Base-by-base conservation (phyloP, 2,329 filamentous ascomycete species). In the Pseudogymnoascus sp. region DNA sequence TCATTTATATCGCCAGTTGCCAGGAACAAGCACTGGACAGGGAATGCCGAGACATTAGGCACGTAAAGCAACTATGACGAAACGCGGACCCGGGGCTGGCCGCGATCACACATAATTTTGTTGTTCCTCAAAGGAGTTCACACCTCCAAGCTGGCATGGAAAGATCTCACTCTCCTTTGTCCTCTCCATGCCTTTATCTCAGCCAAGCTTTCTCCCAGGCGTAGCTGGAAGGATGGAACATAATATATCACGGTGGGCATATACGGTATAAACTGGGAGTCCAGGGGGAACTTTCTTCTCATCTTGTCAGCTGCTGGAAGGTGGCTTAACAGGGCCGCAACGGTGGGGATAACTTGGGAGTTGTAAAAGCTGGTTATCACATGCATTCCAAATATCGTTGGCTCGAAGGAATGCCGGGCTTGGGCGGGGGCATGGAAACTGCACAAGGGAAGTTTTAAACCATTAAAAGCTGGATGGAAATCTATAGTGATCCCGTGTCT, bases 381-480 rank as follows among this genome's bases (percentile, higher is more conserved):
- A 50, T 11, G 14, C 44, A n/a, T 28, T 50, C 11, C 42, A n/a
- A n/a, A 11, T 53, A 11, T 28, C 14, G n/a, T 31, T 53, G 46
- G 23, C 46, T 53, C 5, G 23, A 31, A n/a, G 16, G 28, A 34
- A 34, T 8, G 10, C 10, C 21, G 28, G 28, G 21, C 50, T 31
- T 53, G 50, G 28, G 28, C 50, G 28, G 11, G 25, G 50, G 11
- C 1, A 36, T 34, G 28, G 50, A 56, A 56, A 56, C 50, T 56
- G 50, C 50, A 56, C 50, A 34, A 4, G 16, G 46, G 50, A 21
- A 18, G 25, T 56, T 56, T 56, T 36, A 34, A 56, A 36, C 50
- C 28, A 56, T 56, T 56, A 56, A 56, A 56, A 34, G 50, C 18
- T 56, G 25, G 25, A 53, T 53, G 46, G 50, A 56, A 56, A 56